These are phyloP conservation scores for Lasiodiplodia hormozganensis DNA, from an alignment of 2,329 filamentous ascomycete genomes.

Conservation along the genomic window DNA sequence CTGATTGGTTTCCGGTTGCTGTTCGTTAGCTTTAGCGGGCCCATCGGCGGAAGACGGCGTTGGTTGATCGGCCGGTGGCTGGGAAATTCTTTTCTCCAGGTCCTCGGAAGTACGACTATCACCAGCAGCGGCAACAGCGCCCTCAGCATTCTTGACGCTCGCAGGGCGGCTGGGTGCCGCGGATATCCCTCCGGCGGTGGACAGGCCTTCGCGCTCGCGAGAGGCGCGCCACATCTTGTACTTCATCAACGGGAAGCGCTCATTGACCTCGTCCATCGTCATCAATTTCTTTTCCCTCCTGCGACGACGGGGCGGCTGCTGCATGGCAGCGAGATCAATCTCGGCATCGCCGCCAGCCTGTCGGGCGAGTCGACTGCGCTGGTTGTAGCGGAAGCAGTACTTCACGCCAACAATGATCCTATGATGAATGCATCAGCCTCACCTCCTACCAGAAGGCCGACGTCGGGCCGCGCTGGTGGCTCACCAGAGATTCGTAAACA, in stretches of 20 bases:
- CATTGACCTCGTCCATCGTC: slow-evolving; percentile 99
- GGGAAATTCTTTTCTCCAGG: slow-evolving; percentile 18
- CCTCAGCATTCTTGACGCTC: slow-evolving; percentile 73
- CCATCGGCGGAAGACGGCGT: slow-evolving; percentile 12
- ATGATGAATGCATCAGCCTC: slow-evolving; percentile 18
- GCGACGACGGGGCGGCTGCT: slow-evolving; percentile 83
- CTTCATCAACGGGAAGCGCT: slow-evolving; percentile 92
- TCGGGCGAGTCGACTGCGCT: slow-evolving; percentile 82
- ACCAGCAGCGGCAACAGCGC: slow-evolving; percentile 40
- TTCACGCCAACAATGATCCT: slow-evolving; percentile 99
- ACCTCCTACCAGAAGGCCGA: neutral
- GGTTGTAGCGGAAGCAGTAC: slow-evolving; percentile 98
- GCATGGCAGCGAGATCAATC: slow-evolving; percentile 86
- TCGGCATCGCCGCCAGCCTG: slow-evolving; percentile 80
- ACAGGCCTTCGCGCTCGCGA: slow-evolving; percentile 81
- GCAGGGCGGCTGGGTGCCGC: slow-evolving; percentile 75
- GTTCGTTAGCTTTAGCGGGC: slow-evolving; percentile 31
- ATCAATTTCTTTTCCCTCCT: slow-evolving; percentile 97
- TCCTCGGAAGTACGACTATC: slow-evolving; percentile 40
- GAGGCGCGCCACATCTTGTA: slow-evolving; percentile 94
- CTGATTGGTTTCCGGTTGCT: slow-evolving; percentile 40
- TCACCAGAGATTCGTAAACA: slow-evolving; percentile 98
- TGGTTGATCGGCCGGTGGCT: slow-evolving; percentile 15
- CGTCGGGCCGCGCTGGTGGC: slow-evolving; percentile 41
- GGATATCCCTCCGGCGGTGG: slow-evolving; percentile 79